Evolutionary conservation across 208 protist genomes (phyloP).

Genomic region (Novymonas esmeraldas): DNA sequence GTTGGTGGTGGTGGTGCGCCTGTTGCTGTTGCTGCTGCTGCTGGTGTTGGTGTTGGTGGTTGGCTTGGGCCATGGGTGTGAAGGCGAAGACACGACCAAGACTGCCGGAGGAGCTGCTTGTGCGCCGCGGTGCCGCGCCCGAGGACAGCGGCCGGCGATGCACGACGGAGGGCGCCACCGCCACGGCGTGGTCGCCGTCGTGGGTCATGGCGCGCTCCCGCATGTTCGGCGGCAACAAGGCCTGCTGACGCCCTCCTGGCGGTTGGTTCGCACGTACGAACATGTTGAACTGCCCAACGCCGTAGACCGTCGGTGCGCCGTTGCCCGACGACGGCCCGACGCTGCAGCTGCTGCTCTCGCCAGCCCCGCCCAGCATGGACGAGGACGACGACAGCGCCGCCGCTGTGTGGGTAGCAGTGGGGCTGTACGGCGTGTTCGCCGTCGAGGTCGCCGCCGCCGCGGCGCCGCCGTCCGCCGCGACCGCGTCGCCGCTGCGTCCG

Average conservation of each 20-base stretch:
- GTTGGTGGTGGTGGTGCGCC: no score
- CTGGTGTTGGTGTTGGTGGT: neutral
- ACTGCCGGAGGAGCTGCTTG: neutral
- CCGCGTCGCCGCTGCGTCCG: conserved; percentile 2
- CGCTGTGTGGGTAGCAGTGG: no score
- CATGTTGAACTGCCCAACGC: conserved; percentile 8
- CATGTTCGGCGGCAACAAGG: conserved; percentile 21
- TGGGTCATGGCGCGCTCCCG: neutral
- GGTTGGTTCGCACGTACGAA: conserved; percentile 16
- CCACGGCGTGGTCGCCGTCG: neutral
- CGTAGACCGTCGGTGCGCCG: neutral
- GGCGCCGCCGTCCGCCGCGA: neutral
- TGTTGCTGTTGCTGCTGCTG: neutral
- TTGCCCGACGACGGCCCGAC: conserved; percentile 11
- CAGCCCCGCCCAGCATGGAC: conserved; percentile 6
- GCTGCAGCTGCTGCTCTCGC: conserved; percentile 8
- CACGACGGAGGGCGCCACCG: neutral
- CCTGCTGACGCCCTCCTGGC: conserved; percentile 5
- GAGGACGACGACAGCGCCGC: conserved; percentile 19
- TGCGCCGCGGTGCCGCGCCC: neutral
- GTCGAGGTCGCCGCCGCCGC: neutral
- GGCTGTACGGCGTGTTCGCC: neutral
- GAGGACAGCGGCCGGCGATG: conserved; percentile 3
- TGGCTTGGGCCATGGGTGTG: neutral
- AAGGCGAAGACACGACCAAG: neutral